phyloP scores from a whole-genome alignment of 345 rosid genomes.

The Murraya paniculata region DNA sequence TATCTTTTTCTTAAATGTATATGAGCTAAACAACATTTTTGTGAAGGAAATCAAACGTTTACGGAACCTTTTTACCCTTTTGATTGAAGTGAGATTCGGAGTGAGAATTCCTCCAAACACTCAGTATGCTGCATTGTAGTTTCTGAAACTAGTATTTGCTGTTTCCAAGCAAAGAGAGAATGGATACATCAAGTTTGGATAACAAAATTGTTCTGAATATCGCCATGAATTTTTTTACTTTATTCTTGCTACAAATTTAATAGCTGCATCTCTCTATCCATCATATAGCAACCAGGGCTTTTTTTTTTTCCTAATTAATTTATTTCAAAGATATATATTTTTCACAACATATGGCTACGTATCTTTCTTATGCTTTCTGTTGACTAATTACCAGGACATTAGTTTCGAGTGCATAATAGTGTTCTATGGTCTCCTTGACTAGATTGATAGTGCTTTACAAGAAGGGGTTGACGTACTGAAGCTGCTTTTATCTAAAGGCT shows the following conservation, averaged over 20 bases:
- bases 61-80: neutral
- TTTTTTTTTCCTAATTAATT: neutral
- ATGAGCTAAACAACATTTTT: too few species aligned
- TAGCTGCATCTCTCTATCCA: neutral
- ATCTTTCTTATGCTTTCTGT: neutral
- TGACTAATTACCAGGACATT: neutral
- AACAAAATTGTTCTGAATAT: neutral
- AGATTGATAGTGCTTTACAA: conserved; percentile 71
- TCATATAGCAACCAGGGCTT: neutral
- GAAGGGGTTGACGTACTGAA: conserved; percentile 71
- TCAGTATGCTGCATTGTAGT: neutral
- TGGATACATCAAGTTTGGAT: neutral
- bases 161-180: neutral
- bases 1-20: neutral
- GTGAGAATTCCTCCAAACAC: neutral
- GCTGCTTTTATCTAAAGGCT: conserved; percentile 64
- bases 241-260: neutral
- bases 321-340: neutral
- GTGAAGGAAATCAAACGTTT: too few species aligned
- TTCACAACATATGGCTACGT: neutral
- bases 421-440: conserved; percentile 9
- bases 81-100: neutral
- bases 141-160: neutral
- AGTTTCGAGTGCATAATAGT: neutral
- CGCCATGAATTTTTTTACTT: neutral